Percentiles rank a stretch among this genome's conserved stretches.
Conservation (phyloP, 805 yeast species). For the Candida loeiensis region DNA sequence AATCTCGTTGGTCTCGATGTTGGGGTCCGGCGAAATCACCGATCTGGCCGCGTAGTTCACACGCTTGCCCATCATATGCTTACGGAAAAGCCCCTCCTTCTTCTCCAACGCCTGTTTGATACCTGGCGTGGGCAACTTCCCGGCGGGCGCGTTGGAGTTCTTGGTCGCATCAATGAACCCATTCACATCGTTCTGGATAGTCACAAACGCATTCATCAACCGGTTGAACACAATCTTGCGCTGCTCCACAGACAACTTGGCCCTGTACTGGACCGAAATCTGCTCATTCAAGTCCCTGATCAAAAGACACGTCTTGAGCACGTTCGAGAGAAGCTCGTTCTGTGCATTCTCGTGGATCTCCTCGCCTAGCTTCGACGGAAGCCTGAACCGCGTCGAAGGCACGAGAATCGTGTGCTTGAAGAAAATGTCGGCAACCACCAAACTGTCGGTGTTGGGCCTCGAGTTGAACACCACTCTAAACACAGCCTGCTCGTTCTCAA, state of each 20-base stretch:
- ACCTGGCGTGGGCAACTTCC: slow-evolving; percentile 84
- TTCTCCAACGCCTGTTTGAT: slow-evolving; percentile 95
- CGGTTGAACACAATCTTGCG: slow-evolving; percentile 77
- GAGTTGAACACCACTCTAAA: slow-evolving; percentile 77
- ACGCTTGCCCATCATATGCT: slow-evolving; percentile 99
- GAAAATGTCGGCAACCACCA: slow-evolving; percentile 72
- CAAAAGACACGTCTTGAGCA: slow-evolving; percentile 72
- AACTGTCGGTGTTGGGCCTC: slow-evolving; percentile 57
- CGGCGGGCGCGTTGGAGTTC: slow-evolving; percentile 67
- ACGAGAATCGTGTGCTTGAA: slow-evolving; percentile 86
- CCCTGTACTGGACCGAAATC: slow-evolving; percentile 57
- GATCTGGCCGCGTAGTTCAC: slow-evolving; percentile 99
- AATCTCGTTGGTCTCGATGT: slow-evolving; percentile 93
- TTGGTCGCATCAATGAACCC: slow-evolving; percentile 90
- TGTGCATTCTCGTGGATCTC: slow-evolving; percentile 93
- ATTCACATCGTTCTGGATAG: slow-evolving; percentile 91
- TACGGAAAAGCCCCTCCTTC: slow-evolving; percentile 97
- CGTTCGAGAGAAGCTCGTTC: slow-evolving; percentile 79
- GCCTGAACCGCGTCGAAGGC: slow-evolving; percentile 94
- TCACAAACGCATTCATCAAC: slow-evolving; percentile 93
- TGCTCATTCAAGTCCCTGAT: slow-evolving; percentile 90
- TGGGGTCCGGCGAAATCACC: slow-evolving; percentile 98
- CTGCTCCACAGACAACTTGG: slow-evolving; percentile 53
- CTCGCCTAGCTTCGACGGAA: slow-evolving; percentile 96
- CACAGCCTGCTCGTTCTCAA: slow-evolving; percentile 66